Base-by-base conservation (phyloP, 2,329 filamentous ascomycete species). In the Claviceps fusiformis region DNA sequence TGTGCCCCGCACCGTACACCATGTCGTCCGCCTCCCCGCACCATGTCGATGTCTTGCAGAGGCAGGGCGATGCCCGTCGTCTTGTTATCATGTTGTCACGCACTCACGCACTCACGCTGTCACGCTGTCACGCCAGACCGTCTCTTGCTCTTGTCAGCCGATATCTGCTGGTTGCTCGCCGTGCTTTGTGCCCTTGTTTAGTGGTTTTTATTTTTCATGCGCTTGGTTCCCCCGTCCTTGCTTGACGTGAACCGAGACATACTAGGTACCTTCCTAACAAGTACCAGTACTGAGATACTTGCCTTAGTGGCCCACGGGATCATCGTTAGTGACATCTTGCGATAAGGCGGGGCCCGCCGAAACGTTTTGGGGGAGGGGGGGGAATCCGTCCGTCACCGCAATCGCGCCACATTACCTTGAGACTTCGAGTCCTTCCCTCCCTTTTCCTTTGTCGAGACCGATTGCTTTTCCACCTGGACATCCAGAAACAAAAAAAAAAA, bases 321-420 rank as follows among this genome's bases (percentile, higher is more conserved):
- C 48, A 27, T 39, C 31, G 33, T 39, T n/a, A 27, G 52, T 51
- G 33, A 39, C 55, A 33, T 44, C 52, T 54, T 39, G 39, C 52
- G 55, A 51, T 35, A 55, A 55, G 52, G 55, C 55, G 52, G 55
- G 55, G 55, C 41, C 43, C 48, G 6, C 35, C 55, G 47, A 47
- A 31, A 50, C 37, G 49, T 49, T 43, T 39, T 19, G 33, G 39
- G 7, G 8, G 19, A 9, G 7, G 6, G 11, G 48, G 39, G 33
- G 39, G 7, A n/a, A 31, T 39, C 54, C 49, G 48, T 50, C 43
- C 55, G 7, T 15, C 46, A 33, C 31, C 17, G 10, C 31, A 35
- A 24, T 50, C 47, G 31, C 31, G 37, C 47, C 47, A 50, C 31
- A 50, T 50, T 27, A 17, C 39, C 15, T 39, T 13, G 5, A 13